Evolutionary conservation across 441 rosid species (phyloP), one percentile per base, ranked within the genome.

Genomic region (Pelargonium citronellum): DNA sequence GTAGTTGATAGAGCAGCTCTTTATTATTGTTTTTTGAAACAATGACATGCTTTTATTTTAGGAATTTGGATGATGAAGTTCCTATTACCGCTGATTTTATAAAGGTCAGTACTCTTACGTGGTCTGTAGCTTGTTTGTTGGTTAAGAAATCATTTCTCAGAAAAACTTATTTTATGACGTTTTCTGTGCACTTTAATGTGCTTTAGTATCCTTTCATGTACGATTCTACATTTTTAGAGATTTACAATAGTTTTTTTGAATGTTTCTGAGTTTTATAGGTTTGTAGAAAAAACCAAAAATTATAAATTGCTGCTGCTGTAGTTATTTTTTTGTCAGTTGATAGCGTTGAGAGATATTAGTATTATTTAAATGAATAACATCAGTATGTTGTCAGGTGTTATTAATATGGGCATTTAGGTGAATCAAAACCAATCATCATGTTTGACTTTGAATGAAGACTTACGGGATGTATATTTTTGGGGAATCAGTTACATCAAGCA

Each of bases 31-130:
- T 61, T 37, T 22, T 61, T 55, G 10, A 4, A 20, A 24, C 11
- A 13, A 24, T 22, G 64, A 61, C 10, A 11, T 10, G 12, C 6
- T 61, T 61, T 61, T 61, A 12, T 22, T 61, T 22, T 37, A 61
- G 64, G 64, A 61, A 61, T 61, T 11, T 61, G 64, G 64, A 61
- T 2, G 64, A 15, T 61, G 64, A 61, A 61, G 64, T 24, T 61
- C 64, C 64, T 24, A 61, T n/a, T 24, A 61, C 15, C 11, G 64
- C 12, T 22, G 64, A 61, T 61, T 61, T 61, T 37, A 22, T 61
- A 61, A 61, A 61, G 64, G 64, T 61, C n/a, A 61, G 64, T 61
- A 2, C 24, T 61, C 16, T 58, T 58, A 8, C 22, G 34, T 16
- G 64, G 64, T 20, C 53, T 58, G 27, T 19, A 58, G 34, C 64